These are phyloP conservation scores for Pulveroboletus sp. DNA, from an alignment of 768 basidiomycete genomes.

Conservation along the genomic window DNA sequence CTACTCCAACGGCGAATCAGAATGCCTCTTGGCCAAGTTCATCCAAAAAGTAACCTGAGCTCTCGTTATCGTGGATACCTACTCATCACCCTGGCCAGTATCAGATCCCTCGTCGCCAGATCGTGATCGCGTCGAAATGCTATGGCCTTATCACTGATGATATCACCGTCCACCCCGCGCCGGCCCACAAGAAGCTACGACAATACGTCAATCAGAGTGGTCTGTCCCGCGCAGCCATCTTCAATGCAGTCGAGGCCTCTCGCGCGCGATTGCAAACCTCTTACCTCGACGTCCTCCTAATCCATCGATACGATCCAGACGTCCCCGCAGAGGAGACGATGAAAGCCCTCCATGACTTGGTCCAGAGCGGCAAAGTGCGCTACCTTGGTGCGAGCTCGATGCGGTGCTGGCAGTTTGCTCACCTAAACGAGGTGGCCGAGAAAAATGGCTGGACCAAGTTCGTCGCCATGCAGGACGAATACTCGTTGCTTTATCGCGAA, in stretches of 20 bases:
- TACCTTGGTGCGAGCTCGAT: conserved; percentile 47
- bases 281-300: conserved; percentile 40
- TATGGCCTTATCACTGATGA: conserved; percentile 12
- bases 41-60: conserved; percentile 28
- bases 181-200: neutral
- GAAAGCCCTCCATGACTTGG: conserved; percentile 46
- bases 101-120: conserved; percentile 30
- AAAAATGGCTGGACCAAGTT: conserved; percentile 47
- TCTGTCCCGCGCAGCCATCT: conserved; percentile 33
- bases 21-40: conserved; percentile 34
- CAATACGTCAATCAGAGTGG: conserved; percentile 32
- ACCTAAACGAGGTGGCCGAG: conserved; percentile 40
- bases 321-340: conserved; percentile 42
- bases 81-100: conserved; percentile 13
- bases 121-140: conserved; percentile 32
- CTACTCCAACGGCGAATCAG: conserved; percentile 27
- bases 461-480: conserved; percentile 50
- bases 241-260: conserved; percentile 34
- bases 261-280: conserved; percentile 31
- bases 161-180: neutral
- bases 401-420: conserved; percentile 41
- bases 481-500: conserved; percentile 49
- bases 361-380: conserved; percentile 42
- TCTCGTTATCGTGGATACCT: neutral
- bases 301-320: conserved; percentile 37